Conservation (phyloP, 2,329 filamentous ascomycete species). For the Neofusicoccum laricinum region DNA sequence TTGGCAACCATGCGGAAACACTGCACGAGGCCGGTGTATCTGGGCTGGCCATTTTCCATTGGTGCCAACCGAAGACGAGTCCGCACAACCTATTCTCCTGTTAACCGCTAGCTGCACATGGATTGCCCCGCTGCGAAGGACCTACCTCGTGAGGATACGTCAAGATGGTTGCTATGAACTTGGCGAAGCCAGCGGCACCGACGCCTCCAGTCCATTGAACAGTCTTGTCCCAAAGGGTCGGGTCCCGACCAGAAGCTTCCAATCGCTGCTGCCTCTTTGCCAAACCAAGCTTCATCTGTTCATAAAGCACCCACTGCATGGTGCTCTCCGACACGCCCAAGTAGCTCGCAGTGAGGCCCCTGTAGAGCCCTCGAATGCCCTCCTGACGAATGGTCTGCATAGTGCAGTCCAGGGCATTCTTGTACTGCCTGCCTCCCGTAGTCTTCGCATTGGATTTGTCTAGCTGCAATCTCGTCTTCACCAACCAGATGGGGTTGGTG, state of each 20-base stretch:
- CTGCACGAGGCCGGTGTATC: conserved; percentile 85
- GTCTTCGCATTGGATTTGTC: conserved; percentile 75
- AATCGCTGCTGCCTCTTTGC: conserved; percentile 59
- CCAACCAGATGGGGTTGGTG: conserved; percentile 94
- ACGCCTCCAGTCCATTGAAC: conserved; percentile 78
- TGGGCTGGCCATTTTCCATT: conserved; percentile 65
- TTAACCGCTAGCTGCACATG: neutral
- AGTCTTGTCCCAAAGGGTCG: conserved; percentile 69
- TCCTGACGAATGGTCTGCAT: conserved; percentile 77
- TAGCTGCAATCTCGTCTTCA: conserved; percentile 89
- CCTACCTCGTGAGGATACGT: conserved; percentile 90
- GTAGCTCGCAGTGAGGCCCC: conserved; percentile 87
- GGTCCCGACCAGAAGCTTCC: conserved; percentile 57
- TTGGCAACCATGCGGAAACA: conserved; percentile 86
- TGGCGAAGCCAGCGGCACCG: conserved; percentile 76
- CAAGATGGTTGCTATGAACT: conserved; percentile 77
- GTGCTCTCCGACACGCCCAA: conserved; percentile 87
- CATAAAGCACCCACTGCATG: conserved; percentile 90
- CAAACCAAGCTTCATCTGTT: conserved; percentile 81
- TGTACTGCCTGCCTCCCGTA: conserved; percentile 66
- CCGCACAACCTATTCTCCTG: conserved; percentile 62
- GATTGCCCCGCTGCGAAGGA: neutral
- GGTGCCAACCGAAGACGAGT: conserved; percentile 84
- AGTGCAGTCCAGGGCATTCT: conserved; percentile 84
- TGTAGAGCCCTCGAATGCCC: conserved; percentile 79